Evolutionary conservation across 73 alveolate genomes (phyloP).

Genomic region (Blepharisma stoltei): DNA sequence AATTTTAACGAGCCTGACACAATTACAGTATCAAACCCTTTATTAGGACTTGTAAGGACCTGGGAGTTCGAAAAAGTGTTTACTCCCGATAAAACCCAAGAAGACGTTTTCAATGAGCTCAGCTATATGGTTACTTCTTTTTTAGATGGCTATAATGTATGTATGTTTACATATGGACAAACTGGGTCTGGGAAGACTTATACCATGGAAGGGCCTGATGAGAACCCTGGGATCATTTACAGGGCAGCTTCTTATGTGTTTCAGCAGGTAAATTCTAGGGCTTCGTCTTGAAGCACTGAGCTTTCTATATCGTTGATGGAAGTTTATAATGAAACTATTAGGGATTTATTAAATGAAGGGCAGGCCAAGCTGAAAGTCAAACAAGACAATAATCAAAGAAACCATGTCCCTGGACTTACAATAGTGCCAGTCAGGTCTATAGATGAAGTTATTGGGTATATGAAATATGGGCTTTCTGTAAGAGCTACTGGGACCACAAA

Average conservation of each 20-base stretch:
- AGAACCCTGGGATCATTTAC: conserved; percentile 72
- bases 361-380: conserved; percentile 4
- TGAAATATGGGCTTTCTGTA: conserved; percentile 56
- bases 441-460: conserved; percentile 16
- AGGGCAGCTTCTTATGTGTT: background rate
- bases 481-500: conserved; percentile 86
- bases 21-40: background rate
- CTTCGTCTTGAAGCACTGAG: background rate
- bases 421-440: background rate
- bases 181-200: conserved; percentile 98
- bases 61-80: conserved; percentile 36
- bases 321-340: conserved; percentile 28
- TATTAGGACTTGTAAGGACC: background rate
- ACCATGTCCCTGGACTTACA: background rate
- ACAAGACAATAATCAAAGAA: background rate
- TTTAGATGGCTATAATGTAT: conserved; percentile 95
- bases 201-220: conserved; percentile 92
- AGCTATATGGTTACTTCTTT: conserved; percentile 46
- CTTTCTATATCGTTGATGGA: background rate
- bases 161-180: conserved; percentile 98
- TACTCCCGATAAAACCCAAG: background rate
- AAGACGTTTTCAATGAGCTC: conserved; percentile 20
- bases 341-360: background rate
- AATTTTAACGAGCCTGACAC: background rate
- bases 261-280: background rate